These are phyloP conservation scores for Boletus rex-veris DNA, from an alignment of 768 basidiomycete genomes.

Conservation along the genomic window DNA sequence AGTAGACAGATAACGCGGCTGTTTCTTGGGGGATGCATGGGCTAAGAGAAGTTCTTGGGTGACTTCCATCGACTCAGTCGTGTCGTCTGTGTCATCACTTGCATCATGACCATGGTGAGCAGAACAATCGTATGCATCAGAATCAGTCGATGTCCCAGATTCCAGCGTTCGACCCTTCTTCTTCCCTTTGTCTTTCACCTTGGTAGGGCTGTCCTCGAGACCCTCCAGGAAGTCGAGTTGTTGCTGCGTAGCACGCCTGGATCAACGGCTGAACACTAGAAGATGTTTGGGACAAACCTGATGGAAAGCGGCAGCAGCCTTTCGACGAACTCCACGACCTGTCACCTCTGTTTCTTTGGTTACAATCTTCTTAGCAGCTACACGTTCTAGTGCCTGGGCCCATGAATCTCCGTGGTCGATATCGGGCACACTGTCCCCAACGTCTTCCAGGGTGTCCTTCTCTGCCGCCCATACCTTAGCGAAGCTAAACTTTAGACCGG, in stretches of 20 bases:
- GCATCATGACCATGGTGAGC: conserved; percentile 8
- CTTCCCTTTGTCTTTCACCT: conserved; percentile 34
- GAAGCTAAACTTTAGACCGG: conserved; percentile 71
- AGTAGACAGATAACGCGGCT: not conserved
- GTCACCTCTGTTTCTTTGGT: conserved; percentile 49
- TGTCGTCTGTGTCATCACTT: conserved; percentile 22
- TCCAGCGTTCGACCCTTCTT: conserved; percentile 33
- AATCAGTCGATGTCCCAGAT: conserved; percentile 36
- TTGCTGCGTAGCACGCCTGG: conserved; percentile 24
- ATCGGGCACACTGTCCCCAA: conserved; percentile 48
- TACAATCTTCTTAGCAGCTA: conserved; percentile 40
- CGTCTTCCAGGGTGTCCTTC: conserved; percentile 65
- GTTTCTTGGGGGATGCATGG: conserved; percentile 1
- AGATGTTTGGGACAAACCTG: conserved; percentile 22
- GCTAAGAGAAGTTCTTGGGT: conserved; percentile 1
- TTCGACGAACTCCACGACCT: conserved; percentile 73
- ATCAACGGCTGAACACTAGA: not conserved
- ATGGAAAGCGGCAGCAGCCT: conserved; percentile 54
- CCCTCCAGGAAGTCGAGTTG: conserved; percentile 31
- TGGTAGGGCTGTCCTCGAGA: conserved; percentile 37
- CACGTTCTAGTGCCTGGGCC: conserved; percentile 61
- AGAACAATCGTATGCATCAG: conserved; percentile 36
- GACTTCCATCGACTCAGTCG: conserved; percentile 23
- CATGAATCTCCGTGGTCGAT: conserved; percentile 72
- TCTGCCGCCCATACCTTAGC: conserved; percentile 91